Base-by-base conservation (phyloP, 2,329 filamentous ascomycete genomes). In the Trichoderma breve region DNA sequence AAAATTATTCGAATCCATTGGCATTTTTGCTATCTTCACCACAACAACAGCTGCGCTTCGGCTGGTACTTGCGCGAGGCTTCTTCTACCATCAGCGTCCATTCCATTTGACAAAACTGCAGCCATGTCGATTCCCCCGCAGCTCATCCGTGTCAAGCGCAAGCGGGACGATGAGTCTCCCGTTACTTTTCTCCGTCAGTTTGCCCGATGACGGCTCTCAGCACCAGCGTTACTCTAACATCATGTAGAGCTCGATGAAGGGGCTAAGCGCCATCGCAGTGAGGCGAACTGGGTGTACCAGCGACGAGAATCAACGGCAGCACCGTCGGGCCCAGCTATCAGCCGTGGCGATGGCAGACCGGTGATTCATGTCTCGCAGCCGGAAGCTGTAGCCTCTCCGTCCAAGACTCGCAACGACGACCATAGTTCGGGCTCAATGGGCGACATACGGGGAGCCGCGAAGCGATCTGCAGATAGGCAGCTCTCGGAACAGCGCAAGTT, bases 91-190 rank as follows among this genome's bases (percentile, higher is more conserved):
- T 43, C 66, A n/a, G 39, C 24, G 68, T 28, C 11, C 6, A 5
- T 15, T 15, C 5, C 2, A 9, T 30, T 58, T 34, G 63, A 39
- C 32, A 30, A 53, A 8, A 15, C n/a, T 61, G 12, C 67, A 64
- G 63, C 53, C 64, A 89, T 89, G 87, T 88, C 87, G 63, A 81
- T 88, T 4, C 88, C 88, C 28, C 88, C 88, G 30, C 85, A 88
- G 73, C 81, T 87, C 63, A 90, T 90, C 79, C 86, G 86, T 71
- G 86, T 90, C 74, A 90, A 90, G 83, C 87, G 88, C 76, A 90
- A 90, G 81, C 85, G 86, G 53, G 85, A 84, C 65, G 86, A 85
- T 18, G 84, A 87, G 72, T 81, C 82, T 14, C 86, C 87, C 4
- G 85, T 89, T 65, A 84, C 87, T 68, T 88, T 87, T 75, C 83